A percentile compares a stretch with the other conserved stretches of the same genome.
Evolutionary conservation across 768 basidiomycete genomes (phyloP).

Genomic region (Tubosaeta sp.): DNA sequence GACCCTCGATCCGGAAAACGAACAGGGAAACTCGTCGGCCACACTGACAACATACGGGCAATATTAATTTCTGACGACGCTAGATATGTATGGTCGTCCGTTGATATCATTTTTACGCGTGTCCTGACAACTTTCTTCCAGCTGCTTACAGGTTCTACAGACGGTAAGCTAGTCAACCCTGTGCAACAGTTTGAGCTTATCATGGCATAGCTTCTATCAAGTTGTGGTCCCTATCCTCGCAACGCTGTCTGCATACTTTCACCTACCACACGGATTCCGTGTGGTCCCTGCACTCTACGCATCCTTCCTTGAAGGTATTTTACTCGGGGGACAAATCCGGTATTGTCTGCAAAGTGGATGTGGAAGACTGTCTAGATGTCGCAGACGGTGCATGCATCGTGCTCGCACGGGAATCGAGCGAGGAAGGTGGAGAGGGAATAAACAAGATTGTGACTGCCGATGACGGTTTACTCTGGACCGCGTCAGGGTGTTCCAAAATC

Average conservation of each 20-base stretch:
- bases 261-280: slow-evolving; percentile 92
- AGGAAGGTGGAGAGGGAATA: slow-evolving; percentile 56
- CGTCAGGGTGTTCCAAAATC: slow-evolving; percentile 76
- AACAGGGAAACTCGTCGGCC: slow-evolving; percentile 84
- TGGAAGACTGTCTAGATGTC: slow-evolving; percentile 75
- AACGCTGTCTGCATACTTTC: slow-evolving; percentile 93
- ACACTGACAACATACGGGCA: slow-evolving; percentile 94
- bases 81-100: slow-evolving; percentile 63
- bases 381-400: slow-evolving; percentile 88
- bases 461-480: slow-evolving; percentile 86
- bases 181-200: slow-evolving; percentile 11
- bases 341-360: slow-evolving; percentile 87
- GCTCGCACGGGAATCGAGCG: slow-evolving; percentile 64
- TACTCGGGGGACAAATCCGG: slow-evolving; percentile 94
- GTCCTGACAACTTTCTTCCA: slow-evolving; percentile 23
- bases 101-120: slow-evolving; percentile 2
- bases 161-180: slow-evolving; percentile 37
- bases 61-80: slow-evolving; percentile 88
- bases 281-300: slow-evolving; percentile 87
- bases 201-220: slow-evolving; percentile 66
- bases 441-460: slow-evolving; percentile 81
- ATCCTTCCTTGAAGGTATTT: slow-evolving; percentile 83
- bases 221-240: slow-evolving; percentile 88
- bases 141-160: slow-evolving; percentile 84
- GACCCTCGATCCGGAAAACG: slow-evolving; percentile 85